phyloP scores from a whole-genome alignment of 257 asterid genomes.

The Ligustrum vulgare region DNA sequence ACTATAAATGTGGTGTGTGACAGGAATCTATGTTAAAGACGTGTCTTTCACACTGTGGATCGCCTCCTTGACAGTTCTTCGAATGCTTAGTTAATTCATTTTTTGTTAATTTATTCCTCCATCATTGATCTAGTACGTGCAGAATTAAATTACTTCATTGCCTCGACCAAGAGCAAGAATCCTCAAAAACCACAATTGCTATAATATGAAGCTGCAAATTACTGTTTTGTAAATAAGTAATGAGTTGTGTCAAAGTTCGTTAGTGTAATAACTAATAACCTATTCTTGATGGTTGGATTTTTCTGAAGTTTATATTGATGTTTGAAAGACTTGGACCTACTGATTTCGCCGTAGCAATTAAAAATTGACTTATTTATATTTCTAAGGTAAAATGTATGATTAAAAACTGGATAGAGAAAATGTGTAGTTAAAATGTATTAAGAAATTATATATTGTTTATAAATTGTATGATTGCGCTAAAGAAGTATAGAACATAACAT shows the following conservation, averaged over 20 bases:
- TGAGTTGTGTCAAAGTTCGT: background rate
- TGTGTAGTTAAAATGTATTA: too few species aligned
- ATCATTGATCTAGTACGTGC: background rate
- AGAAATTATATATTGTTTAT: too few species aligned
- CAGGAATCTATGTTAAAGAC: background rate
- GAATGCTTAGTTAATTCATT: background rate
- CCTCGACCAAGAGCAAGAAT: background rate
- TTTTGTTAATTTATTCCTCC: background rate
- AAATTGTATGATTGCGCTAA: too few species aligned
- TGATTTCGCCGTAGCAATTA: background rate
- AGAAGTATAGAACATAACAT: too few species aligned
- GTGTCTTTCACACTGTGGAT: background rate
- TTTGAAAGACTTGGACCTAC: background rate
- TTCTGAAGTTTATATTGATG: background rate
- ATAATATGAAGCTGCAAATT: background rate
- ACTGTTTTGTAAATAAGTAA: background rate
- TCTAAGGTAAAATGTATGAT: too few species aligned
- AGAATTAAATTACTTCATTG: background rate
- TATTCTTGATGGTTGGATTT: background rate
- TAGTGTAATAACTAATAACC: background rate
- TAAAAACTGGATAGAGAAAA: too few species aligned
- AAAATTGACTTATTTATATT: too few species aligned
- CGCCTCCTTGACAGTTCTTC: background rate
- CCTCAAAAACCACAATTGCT: background rate
- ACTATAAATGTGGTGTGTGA: background rate